Conservation (phyloP, 2,329 filamentous ascomycete genomes). For the Scolecobasidium constrictum region DNA sequence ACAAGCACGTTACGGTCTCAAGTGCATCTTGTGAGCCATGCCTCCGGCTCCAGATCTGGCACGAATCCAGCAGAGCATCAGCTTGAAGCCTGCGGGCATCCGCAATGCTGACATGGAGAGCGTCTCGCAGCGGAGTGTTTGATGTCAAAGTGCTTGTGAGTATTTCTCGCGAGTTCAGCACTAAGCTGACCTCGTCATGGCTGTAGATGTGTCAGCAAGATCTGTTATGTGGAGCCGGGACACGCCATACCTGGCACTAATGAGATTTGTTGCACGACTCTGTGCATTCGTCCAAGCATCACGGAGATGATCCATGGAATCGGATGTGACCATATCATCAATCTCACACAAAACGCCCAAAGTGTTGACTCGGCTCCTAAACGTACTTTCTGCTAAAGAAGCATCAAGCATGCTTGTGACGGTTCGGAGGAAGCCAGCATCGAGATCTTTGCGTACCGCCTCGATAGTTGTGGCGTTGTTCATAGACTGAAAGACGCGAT, state of each 20-base stretch:
- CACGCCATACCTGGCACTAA: constrained; percentile 57
- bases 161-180: constrained; percentile 75
- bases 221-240: not conserved
- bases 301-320: constrained; percentile 49
- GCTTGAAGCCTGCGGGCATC: constrained; percentile 64
- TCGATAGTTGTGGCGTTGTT: constrained; percentile 51
- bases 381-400: constrained; percentile 38
- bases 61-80: constrained; percentile 63
- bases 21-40: constrained; percentile 83
- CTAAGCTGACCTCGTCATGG: constrained; percentile 59
- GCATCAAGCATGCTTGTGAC: constrained; percentile 45
- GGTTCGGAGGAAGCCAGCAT: constrained; percentile 46
- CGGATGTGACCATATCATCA: constrained; percentile 60
- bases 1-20: constrained; percentile 74
- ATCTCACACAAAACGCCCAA: constrained; percentile 71
- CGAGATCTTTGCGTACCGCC: constrained; percentile 46
- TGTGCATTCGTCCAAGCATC: constrained; percentile 53
- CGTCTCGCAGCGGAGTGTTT: constrained; percentile 50
- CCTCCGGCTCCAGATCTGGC: constrained; percentile 57
- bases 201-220: not conserved
- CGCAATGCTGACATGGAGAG: constrained; percentile 48
- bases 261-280: constrained; percentile 65
- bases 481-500: constrained; percentile 71
- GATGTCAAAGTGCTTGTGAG: constrained; percentile 70
- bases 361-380: constrained; percentile 47